Evolutionary conservation across 2,329 filamentous ascomycete species (phyloP), one percentile per base, ranked within the genome.

Genomic region (Juglanconis juglandina): DNA sequence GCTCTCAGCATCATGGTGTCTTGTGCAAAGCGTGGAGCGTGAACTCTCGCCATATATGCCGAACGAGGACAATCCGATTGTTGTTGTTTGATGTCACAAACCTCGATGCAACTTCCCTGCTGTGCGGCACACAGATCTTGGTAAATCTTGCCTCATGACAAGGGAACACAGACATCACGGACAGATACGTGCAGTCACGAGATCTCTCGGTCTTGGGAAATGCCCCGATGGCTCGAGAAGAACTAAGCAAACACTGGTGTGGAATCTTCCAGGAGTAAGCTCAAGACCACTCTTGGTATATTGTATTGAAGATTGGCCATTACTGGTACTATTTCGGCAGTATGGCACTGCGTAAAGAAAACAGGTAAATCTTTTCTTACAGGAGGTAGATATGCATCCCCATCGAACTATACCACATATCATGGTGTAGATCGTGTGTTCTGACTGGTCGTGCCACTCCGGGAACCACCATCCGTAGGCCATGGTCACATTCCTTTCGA

Each of bases 41-140:
- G 11, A 11, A 39, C 11, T 42, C 4, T 46, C 42, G 42, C 42
- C 42, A n/a, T 17, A 24, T 24, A 24, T 24, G 24, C 24, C 24
- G 24, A 24, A 24, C 24, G n/a, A 13, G 14, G 35, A 7, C 7
- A 8, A 39, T 39, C 42, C n/a, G 3, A 46, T 46, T 5, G 24
- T 32, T 5, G 7, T 57, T 57, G 58, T 60, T 60, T 60, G 58
- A 60, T 60, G 56, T 49, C 49, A 60, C 58, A 57, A 37, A 17
- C 30, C 49, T 35, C 46, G 39, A 60, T 57, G 51, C 49, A 57
- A 33, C 11, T 14, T 57, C 41, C 58, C 39, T 53, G 37, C 32
- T 37, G 41, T 48, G 11, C 30, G 52, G 32, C 8, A 51, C 58
- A 51, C 46, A 51, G 32, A 59, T 34, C 32, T 44, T 10, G 48